Base-by-base conservation (phyloP, 2,329 filamentous ascomycete genomes). In the Diaporthe sp. region DNA sequence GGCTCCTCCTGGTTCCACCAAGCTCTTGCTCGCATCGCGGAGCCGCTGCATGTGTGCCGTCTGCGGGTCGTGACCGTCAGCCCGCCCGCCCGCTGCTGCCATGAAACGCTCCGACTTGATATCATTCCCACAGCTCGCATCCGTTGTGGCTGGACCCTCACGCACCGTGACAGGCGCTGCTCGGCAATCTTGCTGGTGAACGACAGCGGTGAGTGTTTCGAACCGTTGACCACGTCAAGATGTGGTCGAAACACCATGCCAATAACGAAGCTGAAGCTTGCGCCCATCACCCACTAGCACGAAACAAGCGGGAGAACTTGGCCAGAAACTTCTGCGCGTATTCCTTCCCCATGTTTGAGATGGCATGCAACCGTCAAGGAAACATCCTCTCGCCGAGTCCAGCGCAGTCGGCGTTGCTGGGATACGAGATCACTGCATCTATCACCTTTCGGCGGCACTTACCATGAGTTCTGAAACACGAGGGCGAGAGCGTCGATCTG, bases 381-480 rank as follows among this genome's bases (percentile, higher is more conserved):
- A 75, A 75, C 65, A 71, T 39, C n/a, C 39, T 63, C 67, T 60
- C 57, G 55, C 71, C 63, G 28, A 44, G 55, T 65, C 67, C 44
- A 65, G 28, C 17, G 51, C 60, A 17, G 37, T 68, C 31, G 39
- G 58, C 31, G 42, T 72, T 60, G 65, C 72, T 60, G 42, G 72
- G 65, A 71, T 71, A 71, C 75, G 44, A 72, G 53, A 44, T 55
- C 37, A 47, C 61, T 13, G 47, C 53, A 42, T 51, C 39, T 53
- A 37, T 74, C 53, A 63, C 57, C 44, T 39, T 60, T 31, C 31
- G 42, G 55, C 63, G 51, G 70, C 61, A 63, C 31, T 55, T 70
- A 31, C 53, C 58, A 39, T 61, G 42, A 73, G 25, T 47, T 31
- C 76, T 77, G 76, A 77, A 77, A 77, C 76, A 61, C 73, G 42